Evolutionary conservation across 257 asterid genomes (phyloP), one percentile per base, ranked within the genome.

Genomic region (Knoxia roxburghii): DNA sequence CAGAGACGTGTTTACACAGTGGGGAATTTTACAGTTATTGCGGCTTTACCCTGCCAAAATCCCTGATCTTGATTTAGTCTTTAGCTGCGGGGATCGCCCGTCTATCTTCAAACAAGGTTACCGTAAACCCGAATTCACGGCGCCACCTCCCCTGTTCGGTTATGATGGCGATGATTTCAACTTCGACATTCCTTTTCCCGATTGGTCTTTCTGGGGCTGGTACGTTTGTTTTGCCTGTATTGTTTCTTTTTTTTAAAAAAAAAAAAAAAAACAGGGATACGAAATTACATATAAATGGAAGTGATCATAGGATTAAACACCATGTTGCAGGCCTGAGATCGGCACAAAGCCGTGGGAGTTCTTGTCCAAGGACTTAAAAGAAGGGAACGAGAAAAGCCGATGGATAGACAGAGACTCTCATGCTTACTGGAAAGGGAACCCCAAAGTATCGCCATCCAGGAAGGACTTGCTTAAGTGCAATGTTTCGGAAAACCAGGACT

Each of bases 341-440:
- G 84, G 84, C 49, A 83, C 89, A 69, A 92, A 85, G 76, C 95
- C 99, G 1, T 93, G 99, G 99, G 86, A 69, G 67, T 48, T 41
- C 7, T 61, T 88, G 78, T 58, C 71, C 0, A 70, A 80, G 81
- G 95, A 86, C 21, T 33, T 93, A 24, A 72, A 65, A 64, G 77
- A 81, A 68, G 99, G 95, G 67, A 93, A 79, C 51, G 53, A 40
- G 69, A 75, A 79, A 81, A 78, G 46, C 6, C 74, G 33, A 59
- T 93, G 99, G 99, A 68, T 68, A 1, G 90, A 84, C 15, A 80
- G 97, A 75, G 97, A 88, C 68, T 90, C 95, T 4, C 70, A 82
- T 72, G 96, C 99, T 52, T 90, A 80, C 65, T 93, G 99, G 99
- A 93, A 88, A 51, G 99, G 97, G 45, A 86, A 84, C 72, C 95